Conservation (phyloP, 352 stramenopile genomes). For the Pythium graminicola region DNA sequence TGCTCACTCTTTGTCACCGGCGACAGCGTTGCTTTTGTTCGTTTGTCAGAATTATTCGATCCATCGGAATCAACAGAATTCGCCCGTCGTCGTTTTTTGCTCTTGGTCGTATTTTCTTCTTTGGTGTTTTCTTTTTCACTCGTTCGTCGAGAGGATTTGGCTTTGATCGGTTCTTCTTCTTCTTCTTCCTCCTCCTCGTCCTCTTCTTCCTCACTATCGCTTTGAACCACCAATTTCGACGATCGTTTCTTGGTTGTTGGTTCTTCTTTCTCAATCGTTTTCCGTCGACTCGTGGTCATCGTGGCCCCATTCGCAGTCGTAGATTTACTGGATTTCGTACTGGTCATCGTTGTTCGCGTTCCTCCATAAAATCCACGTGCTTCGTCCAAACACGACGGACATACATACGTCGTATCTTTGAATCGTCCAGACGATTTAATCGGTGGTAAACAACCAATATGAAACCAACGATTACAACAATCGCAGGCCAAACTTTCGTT, state of each 20-base stretch:
- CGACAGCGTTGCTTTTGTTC: not conserved
- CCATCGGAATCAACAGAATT: constrained; percentile 13
- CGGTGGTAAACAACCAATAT: constrained; percentile 75
- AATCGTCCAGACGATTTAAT: constrained; percentile 81
- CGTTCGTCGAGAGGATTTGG: constrained; percentile 11
- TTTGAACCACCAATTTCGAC: constrained; percentile 26
- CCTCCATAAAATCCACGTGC: constrained; percentile 65
- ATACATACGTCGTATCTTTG: constrained; percentile 85
- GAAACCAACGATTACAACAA: constrained; percentile 85
- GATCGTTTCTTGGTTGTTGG: constrained; percentile 27
- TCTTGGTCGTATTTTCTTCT: constrained; percentile 7
- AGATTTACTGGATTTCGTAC: constrained; percentile 32
- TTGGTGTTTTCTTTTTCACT: constrained; percentile 10
- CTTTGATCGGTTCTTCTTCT: constrained; percentile 7
- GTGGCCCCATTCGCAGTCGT: constrained; percentile 21
- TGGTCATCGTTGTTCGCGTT: constrained; percentile 29
- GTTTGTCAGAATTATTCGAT: constrained; percentile 18
- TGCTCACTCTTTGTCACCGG: constrained; percentile 12
- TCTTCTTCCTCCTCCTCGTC: constrained; percentile 3
- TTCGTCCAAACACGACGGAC: constrained; percentile 69
- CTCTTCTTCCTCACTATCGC: constrained; percentile 21
- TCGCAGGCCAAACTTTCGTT: constrained; percentile 86
- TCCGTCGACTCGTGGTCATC: constrained; percentile 11
- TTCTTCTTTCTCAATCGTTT: constrained; percentile 11
- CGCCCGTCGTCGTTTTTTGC: constrained; percentile 19